Base-by-base conservation (phyloP, 345 rosid genomes). In the Ceriops tagal region DNA sequence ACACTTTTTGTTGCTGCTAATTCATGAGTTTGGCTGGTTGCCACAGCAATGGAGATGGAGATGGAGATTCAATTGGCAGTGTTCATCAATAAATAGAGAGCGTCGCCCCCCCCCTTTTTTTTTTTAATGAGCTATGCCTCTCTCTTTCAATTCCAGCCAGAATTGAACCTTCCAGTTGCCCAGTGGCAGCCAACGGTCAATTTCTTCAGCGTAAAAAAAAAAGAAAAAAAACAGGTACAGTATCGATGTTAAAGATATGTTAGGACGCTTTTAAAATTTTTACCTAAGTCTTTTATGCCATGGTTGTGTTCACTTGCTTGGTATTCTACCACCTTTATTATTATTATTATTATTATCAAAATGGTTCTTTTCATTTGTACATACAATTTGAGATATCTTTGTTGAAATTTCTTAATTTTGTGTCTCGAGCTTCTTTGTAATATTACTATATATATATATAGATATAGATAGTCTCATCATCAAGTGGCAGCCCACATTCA, bases 41-140 rank as follows among this genome's bases (percentile, higher is more conserved):
- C 30, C 34, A 46, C 39, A 46, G 27, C 58, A 62, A 43, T 30
- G 47, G 24, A 62, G 68, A 62, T 19, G 64, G 20, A 43, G 68
- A 61, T 19, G 64, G 20, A 43, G 68, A 61, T 66, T 61, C 53
- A 35, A 51, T 51, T 73, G 60, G 46, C 52, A 32, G 47, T 61
- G 60, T 53, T 52, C 22, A 13, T 18, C 27, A 62, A 70, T 70
- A 61, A 62, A 66, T 59, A 61, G 61, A 49, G 66, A 60, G 71
- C 63, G 46, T 60, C 9, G 67, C 71, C 62, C 30, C 24, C 24
- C 24, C 24, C n/a, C n/a, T n/a, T n/a, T 27, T 27, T 65, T 32
- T n/a, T 28, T n/a, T 9, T 7, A 1, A 20, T 58, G 15, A 31
- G 16, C 4, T 32, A 24, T 52, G 10, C 62, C 39, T 61, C 55